Percentiles rank a stretch among this genome's conserved stretches.
These are phyloP conservation scores for Colletotrichum sp. DNA, from an alignment of 2,329 filamentous ascomycete genomes.

Conservation along the genomic window DNA sequence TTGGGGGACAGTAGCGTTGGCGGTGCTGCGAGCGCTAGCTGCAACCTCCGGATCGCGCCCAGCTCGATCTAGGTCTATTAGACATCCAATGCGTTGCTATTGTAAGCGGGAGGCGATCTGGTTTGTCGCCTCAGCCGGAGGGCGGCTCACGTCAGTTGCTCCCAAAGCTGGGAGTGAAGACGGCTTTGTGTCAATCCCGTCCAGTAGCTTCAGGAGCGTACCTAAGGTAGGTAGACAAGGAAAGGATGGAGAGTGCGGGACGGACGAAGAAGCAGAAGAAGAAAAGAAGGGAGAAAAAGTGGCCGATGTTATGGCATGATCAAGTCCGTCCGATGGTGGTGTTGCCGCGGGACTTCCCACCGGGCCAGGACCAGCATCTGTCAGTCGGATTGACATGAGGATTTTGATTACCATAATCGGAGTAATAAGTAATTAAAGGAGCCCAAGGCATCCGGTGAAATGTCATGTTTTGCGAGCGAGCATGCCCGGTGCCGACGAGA, in stretches of 20 bases:
- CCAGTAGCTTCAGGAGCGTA: background rate
- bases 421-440: background rate
- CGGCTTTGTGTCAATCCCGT: background rate
- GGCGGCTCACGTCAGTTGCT: background rate
- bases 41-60: background rate
- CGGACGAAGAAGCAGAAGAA: background rate
- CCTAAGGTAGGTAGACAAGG: background rate
- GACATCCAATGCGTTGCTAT: background rate
- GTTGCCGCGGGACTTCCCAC: slow-evolving; percentile 4
- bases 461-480: background rate
- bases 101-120: background rate
- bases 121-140: background rate
- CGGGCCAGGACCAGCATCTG: background rate
- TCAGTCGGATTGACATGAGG: background rate
- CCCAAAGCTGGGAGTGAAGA: background rate
- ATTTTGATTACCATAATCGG: background rate
- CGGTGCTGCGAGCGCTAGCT: background rate
- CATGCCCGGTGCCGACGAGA: background rate
- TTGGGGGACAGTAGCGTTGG: background rate
- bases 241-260: background rate
- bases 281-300: background rate
- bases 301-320: background rate
- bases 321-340: slow-evolving; percentile 8
- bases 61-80: background rate
- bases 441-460: background rate